phyloP scores from a whole-genome alignment of 139 green algal genomes.

The Volvox africanus region DNA sequence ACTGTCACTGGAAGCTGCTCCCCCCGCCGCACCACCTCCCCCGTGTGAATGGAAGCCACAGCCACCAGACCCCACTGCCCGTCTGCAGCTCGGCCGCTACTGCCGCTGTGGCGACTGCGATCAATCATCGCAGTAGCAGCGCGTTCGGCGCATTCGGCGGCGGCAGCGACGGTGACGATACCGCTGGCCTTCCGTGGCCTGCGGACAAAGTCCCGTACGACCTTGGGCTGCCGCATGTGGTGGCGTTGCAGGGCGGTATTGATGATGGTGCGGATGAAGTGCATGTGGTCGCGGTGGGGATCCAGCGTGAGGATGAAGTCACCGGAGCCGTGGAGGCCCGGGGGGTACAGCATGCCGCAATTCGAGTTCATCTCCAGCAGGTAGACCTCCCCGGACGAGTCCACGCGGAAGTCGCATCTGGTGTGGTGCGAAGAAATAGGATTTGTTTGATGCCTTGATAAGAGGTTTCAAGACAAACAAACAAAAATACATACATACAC shows the following conservation, averaged over 20 bases:
- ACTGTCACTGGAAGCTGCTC: background rate
- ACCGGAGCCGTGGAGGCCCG: conserved; percentile 21
- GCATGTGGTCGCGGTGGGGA: conserved; percentile 10
- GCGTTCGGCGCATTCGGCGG: too few species aligned
- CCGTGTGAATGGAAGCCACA: background rate
- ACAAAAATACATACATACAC: too few species aligned
- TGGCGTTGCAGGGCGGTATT: conserved; percentile 1
- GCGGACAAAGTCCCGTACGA: background rate
- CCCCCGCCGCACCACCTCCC: conserved; percentile 23
- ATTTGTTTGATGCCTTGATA: too few species aligned
- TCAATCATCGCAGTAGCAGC: too few species aligned
- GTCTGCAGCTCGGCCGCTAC: background rate
- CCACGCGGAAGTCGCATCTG: conserved; percentile 38
- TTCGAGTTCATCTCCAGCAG: conserved; percentile 63
- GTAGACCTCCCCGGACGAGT: conserved; percentile 18
- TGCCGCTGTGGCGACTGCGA: too few species aligned
- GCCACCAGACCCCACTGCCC: conserved; percentile 27
- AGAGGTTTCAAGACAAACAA: too few species aligned
- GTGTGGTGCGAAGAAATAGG: too few species aligned
- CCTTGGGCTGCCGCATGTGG: background rate
- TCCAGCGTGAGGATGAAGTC: conserved; percentile 54
- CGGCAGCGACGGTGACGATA: background rate
- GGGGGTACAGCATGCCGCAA: conserved; percentile 54
- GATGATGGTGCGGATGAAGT: conserved; percentile 37
- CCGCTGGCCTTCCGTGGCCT: background rate